Conservation (phyloP, 176 grass and related monocot species). For the Triticum aestivum region IWGSC_CS_RefSeq_v2.1 NC_057798.1:252948919-252949418, state of each 20-base stretch:
- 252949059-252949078: not conserved
- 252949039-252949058: not conserved
- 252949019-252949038: not conserved
- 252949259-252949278: not conserved
- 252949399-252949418: too few species aligned
- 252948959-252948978: not conserved
- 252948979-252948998: not conserved
- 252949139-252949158: conserved; percentile 77
- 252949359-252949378: too few species aligned
- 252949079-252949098: conserved; percentile 3
- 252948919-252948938: not conserved
- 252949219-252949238: not conserved
- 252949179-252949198: conserved; percentile 81
- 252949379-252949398: too few species aligned
- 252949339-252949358: not conserved
- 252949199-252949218: conserved; percentile 23
- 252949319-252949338: not conserved
- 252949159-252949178: conserved; percentile 59
- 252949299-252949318: conserved; percentile 4
- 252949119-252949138: conserved; percentile 56
- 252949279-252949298: not conserved
- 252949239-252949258: not conserved
- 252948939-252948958: not conserved
- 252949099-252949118: not conserved
- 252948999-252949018: not conserved